Percentiles rank a stretch among this genome's conserved stretches.
These are phyloP conservation scores for Ophiostoma fasciatum DNA, from an alignment of 2,329 filamentous ascomycete genomes.

Conservation along the genomic window DNA sequence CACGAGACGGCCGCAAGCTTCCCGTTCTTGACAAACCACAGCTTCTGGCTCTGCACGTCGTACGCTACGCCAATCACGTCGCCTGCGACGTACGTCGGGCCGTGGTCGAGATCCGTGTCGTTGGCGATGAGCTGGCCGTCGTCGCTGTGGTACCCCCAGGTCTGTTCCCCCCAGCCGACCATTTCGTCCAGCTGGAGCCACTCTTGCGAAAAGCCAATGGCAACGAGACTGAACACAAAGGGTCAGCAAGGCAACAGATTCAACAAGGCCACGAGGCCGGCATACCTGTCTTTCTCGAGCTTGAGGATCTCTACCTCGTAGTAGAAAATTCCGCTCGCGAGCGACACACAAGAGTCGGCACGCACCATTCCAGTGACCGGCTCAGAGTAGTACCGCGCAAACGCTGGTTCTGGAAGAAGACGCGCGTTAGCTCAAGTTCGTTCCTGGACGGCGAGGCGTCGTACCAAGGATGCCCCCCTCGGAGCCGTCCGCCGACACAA, in stretches of 20 bases:
- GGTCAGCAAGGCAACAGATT: too few relatives aligned
- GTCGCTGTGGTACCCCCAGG: constrained; percentile 3
- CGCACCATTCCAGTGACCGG: background rate
- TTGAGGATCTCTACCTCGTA: constrained; percentile 5
- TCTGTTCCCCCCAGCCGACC: background rate
- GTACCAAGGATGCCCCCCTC: background rate
- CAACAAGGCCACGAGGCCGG: background rate
- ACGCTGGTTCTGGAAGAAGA: background rate
- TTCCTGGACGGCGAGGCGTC: background rate
- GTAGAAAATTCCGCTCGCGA: constrained; percentile 3
- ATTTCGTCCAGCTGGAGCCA: background rate
- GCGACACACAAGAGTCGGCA: background rate
- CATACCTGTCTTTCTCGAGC: background rate
- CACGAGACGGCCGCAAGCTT: background rate
- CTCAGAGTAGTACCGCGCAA: background rate
- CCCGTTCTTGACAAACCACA: constrained; percentile 2
- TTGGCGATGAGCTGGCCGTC: background rate
- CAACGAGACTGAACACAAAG: background rate
- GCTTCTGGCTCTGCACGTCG: background rate
- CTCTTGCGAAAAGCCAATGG: background rate
- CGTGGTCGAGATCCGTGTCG: background rate
- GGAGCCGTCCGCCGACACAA: constrained; percentile 1
- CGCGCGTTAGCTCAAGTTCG: too few relatives aligned
- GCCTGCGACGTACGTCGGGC: background rate
- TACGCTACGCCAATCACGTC: background rate